These are phyloP conservation scores for Chrysochromulina tobinii DNA, from an alignment of 78 protist species.

Conservation along the genomic window DNA sequence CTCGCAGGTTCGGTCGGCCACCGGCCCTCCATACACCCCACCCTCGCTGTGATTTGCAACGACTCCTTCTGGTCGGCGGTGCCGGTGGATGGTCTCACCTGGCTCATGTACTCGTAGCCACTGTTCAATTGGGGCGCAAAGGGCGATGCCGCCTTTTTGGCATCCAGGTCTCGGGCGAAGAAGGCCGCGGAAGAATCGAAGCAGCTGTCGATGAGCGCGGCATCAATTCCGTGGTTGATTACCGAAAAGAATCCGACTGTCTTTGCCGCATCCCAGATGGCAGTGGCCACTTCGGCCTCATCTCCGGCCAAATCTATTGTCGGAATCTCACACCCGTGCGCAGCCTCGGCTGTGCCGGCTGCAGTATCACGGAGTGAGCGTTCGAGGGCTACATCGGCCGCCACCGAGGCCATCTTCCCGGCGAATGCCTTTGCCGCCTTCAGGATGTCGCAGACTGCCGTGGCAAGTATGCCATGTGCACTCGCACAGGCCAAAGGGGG, in stretches of 20 bases:
- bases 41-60: conserved; percentile 16
- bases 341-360: neutral
- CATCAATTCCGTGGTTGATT: neutral
- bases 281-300: neutral
- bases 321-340: neutral
- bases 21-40: neutral
- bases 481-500: too few relatives aligned
- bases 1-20: neutral
- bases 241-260: neutral
- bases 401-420: too few relatives aligned
- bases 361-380: neutral
- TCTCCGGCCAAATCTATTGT: neutral
- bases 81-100: neutral
- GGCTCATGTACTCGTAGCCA: neutral
- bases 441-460: too few relatives aligned
- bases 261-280: neutral
- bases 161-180: neutral
- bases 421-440: too few relatives aligned
- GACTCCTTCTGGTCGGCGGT: conserved; percentile 9
- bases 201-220: neutral
- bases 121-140: neutral
- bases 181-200: neutral
- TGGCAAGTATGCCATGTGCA: too few relatives aligned
- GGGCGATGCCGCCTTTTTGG: neutral
- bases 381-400: neutral